A percentile compares a stretch with the other conserved stretches of the same genome.
phyloP scores from a whole-genome alignment of 768 basidiomycete genomes.

The Trametes gibbosa region DNA sequence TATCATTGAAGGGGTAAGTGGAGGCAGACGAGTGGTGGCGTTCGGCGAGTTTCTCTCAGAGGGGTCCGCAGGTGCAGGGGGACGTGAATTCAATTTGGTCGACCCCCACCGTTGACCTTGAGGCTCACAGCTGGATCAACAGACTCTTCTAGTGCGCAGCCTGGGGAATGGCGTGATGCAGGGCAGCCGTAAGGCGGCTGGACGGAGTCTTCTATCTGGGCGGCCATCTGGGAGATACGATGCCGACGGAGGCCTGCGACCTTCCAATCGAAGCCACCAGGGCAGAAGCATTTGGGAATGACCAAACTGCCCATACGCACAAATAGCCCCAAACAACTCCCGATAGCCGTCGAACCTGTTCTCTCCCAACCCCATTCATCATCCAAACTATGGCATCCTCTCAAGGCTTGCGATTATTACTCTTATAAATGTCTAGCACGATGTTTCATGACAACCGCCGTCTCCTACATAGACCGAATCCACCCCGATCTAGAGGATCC shows the following conservation, averaged over 20 bases:
- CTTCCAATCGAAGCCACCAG: conserved; percentile 8
- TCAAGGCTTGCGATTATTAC: no score
- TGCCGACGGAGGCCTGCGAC: not conserved
- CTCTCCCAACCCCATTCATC: no score
- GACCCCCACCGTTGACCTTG: no score
- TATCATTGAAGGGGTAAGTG: no score
- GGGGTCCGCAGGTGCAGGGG: no score
- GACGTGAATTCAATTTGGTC: no score
- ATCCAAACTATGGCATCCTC: no score
- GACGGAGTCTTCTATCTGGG: not conserved
- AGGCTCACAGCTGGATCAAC: not conserved
- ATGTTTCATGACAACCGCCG: no score
- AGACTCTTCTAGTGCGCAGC: not conserved
- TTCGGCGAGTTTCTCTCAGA: not conserved
- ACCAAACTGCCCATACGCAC: conserved; percentile 1
- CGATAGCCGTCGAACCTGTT: no score
- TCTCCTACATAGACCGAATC: no score
- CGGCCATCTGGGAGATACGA: conserved; percentile 1
- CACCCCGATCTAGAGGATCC: not conserved
- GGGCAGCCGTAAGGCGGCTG: not conserved
- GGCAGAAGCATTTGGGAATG: not conserved
- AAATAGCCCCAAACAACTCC: conserved; percentile 7
- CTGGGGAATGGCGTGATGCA: not conserved
- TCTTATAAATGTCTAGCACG: no score
- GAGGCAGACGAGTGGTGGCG: not conserved